Conservation (phyloP, 2,329 filamentous ascomycete genomes). For the Acrodontium crateriforme region DNA sequence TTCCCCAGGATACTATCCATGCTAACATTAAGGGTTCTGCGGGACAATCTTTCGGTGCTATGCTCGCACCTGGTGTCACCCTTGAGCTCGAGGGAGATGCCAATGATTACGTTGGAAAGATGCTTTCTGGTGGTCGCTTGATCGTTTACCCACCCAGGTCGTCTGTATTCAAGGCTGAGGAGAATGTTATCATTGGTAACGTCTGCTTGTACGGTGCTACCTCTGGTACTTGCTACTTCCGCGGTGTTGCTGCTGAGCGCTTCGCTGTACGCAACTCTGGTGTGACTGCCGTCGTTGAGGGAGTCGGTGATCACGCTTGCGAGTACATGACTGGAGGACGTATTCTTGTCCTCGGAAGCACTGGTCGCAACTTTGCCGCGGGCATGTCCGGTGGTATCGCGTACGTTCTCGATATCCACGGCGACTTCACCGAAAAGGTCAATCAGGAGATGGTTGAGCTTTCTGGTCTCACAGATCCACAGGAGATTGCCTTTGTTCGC, state of each 20-base stretch:
- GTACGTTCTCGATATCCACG: constrained; percentile 79
- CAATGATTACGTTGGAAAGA: constrained; percentile 96
- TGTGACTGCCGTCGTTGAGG: constrained; percentile 90
- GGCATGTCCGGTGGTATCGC: constrained; percentile 98
- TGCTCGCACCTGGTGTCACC: constrained; percentile 82
- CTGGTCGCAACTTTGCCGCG: constrained; percentile 91
- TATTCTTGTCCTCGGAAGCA: constrained; percentile 71
- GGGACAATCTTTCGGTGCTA: constrained; percentile 92
- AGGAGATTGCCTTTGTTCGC: constrained; percentile 80
- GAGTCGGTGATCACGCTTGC: constrained; percentile 88
- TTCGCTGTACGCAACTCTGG: constrained; percentile 96
- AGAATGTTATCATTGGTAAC: constrained; percentile 89
- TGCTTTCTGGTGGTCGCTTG: constrained; percentile 79
- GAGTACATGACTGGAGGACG: constrained; percentile 99
- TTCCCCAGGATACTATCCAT: constrained; percentile 87
- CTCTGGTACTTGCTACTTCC: constrained; percentile 85
- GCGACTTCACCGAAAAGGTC: constrained; percentile 84
- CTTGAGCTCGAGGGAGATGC: constrained; percentile 89
- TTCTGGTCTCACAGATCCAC: constrained; percentile 65
- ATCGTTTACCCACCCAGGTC: constrained; percentile 87
- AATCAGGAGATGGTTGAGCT: constrained; percentile 97
- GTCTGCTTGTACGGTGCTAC: constrained; percentile 93
- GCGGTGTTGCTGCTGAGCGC: constrained; percentile 87
- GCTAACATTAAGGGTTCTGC: constrained; percentile 94
- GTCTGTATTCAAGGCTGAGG: constrained; percentile 87